phyloP scores from a whole-genome alignment of 306 rosid species.

The Cajanus cajan region DNA sequence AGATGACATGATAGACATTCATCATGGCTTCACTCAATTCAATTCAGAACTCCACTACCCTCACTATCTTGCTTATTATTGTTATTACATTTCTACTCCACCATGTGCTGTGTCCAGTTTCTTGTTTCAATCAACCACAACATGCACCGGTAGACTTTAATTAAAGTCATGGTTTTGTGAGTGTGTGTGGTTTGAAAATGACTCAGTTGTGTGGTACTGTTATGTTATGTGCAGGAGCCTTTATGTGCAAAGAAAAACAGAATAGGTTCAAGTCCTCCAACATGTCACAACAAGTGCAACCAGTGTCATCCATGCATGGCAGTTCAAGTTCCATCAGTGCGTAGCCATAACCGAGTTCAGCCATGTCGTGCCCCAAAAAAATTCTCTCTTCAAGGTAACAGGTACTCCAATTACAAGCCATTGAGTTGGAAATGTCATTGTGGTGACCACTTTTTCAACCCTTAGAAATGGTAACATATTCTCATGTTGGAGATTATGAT shows the following conservation, averaged over 20 bases:
- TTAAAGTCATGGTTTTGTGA: background rate
- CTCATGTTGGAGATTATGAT: background rate
- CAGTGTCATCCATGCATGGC: constrained; percentile 96
- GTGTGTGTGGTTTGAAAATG: background rate
- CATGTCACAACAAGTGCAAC: constrained; percentile 95
- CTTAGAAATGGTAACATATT: constrained; percentile 38
- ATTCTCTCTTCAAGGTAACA: constrained; percentile 40
- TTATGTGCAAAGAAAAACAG: constrained; percentile 63
- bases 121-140: constrained; percentile 30
- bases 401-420: constrained; percentile 92
- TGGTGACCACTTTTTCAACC: constrained; percentile 70
- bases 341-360: constrained; percentile 12
- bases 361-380: constrained; percentile 22
- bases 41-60: constrained; percentile 22
- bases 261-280: constrained; percentile 87
- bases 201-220: background rate
- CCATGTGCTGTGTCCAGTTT: constrained; percentile 43
- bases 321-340: constrained; percentile 71
- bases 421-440: constrained; percentile 95
- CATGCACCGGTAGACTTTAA: constrained; percentile 47
- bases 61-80: constrained; percentile 10
- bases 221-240: constrained; percentile 47
- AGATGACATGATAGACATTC: constrained; percentile 24
- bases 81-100: constrained; percentile 29
- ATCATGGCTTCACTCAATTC: constrained; percentile 44